Evolutionary conservation across 129 eudicot genomes (phyloP).

Genomic region (Flaveria trinervia): DNA sequence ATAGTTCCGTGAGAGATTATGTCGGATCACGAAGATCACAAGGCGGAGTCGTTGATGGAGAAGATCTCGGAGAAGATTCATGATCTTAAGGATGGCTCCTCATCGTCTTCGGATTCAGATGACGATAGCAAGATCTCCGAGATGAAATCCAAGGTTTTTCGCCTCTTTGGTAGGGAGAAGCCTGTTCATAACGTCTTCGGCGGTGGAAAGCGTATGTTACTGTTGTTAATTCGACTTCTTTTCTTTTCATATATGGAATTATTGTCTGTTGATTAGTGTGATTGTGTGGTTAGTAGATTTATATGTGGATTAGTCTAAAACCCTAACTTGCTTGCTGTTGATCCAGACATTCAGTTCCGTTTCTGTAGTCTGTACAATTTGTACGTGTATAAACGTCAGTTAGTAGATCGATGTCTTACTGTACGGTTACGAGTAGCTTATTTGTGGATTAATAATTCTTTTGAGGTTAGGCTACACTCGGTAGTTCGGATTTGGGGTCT

Average conservation of each 20-base stretch:
- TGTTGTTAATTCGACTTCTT: not conserved
- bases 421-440: not conserved
- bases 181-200: constrained; percentile 79
- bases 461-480: not conserved
- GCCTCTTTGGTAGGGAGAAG: constrained; percentile 74
- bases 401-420: not conserved
- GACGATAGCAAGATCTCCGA: constrained; percentile 57
- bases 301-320: constrained; percentile 1
- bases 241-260: not conserved
- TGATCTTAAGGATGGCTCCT: constrained; percentile 49
- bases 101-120: constrained; percentile 74
- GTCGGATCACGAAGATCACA: constrained; percentile 64
- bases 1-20: constrained; percentile 20
- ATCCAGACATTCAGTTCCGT: not conserved
- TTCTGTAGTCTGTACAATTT: not conserved
- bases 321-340: constrained; percentile 17
- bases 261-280: not conserved
- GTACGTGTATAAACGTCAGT: not conserved
- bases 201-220: constrained; percentile 75
- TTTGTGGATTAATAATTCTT: not conserved
- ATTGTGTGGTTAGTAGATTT: not conserved
- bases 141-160: constrained; percentile 50
- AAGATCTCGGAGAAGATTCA: constrained; percentile 67
- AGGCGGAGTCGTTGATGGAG: constrained; percentile 54
- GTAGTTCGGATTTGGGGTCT: not conserved